Evolutionary conservation across 768 basidiomycete genomes (phyloP).

Genomic region (Tricholoma matsutake): DNA sequence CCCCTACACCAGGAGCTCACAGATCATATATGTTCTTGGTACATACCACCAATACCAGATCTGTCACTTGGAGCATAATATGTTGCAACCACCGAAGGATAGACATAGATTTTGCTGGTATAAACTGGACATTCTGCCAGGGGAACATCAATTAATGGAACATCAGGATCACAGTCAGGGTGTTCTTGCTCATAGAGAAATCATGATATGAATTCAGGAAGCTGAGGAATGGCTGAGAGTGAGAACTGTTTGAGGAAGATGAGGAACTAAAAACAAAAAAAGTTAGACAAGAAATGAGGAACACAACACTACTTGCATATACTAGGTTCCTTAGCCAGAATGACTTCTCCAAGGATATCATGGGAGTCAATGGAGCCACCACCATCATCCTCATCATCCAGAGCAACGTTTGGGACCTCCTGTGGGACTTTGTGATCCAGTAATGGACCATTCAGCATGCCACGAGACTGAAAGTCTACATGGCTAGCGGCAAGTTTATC

Average conservation of each 20-base stretch:
- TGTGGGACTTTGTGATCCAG: background rate
- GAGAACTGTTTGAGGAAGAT: background rate
- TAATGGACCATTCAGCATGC: background rate
- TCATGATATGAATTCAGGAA: slow-evolving; percentile 7
- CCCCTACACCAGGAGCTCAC: no score
- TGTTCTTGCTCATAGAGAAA: slow-evolving; percentile 18
- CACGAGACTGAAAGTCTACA: slow-evolving; percentile 1
- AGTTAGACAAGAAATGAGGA: background rate
- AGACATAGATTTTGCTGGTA: no score
- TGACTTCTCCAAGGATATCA: no score
- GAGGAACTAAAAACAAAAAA: background rate
- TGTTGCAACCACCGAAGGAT: slow-evolving; percentile 1
- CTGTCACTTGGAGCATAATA: background rate
- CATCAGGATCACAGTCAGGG: background rate
- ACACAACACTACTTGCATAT: background rate
- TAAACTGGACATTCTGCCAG: background rate
- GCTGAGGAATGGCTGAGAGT: background rate
- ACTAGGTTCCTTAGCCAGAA: background rate
- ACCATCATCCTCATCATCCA: no score
- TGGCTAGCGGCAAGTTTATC: slow-evolving; percentile 10
- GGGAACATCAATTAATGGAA: background rate
- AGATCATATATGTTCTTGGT: no score
- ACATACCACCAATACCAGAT: no score
- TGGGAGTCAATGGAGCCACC: background rate
- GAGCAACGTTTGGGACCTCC: background rate